Base-by-base conservation (phyloP, 2,329 filamentous ascomycete species). In the Colletotrichum graminicola region DNA sequence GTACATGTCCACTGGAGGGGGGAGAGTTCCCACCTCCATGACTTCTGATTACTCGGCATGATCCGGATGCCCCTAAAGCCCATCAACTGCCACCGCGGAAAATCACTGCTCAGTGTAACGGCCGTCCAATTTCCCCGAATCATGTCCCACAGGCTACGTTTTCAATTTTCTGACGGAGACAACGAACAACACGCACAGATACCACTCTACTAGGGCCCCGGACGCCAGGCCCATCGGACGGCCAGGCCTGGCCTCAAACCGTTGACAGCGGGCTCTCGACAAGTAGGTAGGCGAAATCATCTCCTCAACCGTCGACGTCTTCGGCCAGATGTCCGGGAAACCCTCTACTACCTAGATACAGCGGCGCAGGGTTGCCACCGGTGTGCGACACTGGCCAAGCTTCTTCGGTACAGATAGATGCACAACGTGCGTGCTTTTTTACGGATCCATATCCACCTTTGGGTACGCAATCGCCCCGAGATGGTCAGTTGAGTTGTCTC, bases 61-160 rank as follows among this genome's bases (percentile, higher is more conserved):
- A 71, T 71, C 68, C 68, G 68, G 68, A 71, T 39, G 68, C 45
- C 59, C 52, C 59, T 54, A 68, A 68, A 56, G 41, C 45, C 55
- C 63, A 49, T 59, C 34, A 41, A 63, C 39, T 68, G 68, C 65
- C 45, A 34, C 51, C 45, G 47, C 49, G 18, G 23, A 61, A 59
- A 60, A 71, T 55, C 65, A 54, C 39, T 63, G 36, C 68, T 68
- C 52, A 34, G 61, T 36, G 65, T 39, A 52, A 68, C 57, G 21
- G 49, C 68, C 52, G 60, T 63, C 59, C 59, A 71, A 71, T 71
- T 68, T 71, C 68, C 68, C 68, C 68, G 68, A 71, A 68, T 71
- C 68, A 71, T 71, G 65, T 71, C 54, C 65, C 68, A 71, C 68
- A 68, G 54, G 59, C 54, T 68, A 57, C 65, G 68, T 62, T 43